A percentile compares a stretch with the other conserved stretches of the same genome.
These are phyloP conservation scores for Rhizoclosmatium sp. DNA, from an alignment of 192 early-diverging fungal species.

Conservation along the genomic window DNA sequence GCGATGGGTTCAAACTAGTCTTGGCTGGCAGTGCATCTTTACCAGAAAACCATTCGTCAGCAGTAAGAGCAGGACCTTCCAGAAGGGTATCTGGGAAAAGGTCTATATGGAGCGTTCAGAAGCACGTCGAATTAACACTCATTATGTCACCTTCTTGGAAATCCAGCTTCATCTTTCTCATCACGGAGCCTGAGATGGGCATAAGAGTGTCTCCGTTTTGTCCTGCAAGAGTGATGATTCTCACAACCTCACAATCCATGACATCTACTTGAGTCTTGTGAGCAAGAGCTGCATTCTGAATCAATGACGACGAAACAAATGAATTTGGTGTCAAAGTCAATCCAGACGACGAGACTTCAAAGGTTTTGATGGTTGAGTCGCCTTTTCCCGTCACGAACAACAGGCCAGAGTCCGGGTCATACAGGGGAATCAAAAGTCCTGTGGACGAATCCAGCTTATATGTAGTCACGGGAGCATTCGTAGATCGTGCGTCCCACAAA, in stretches of 20 bases:
- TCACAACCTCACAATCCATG: constrained; percentile 51
- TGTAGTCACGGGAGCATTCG: constrained; percentile 63
- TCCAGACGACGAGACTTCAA: constrained; percentile 54
- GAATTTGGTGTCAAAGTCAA: constrained; percentile 10
- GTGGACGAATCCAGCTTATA: constrained; percentile 71
- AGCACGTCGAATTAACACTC: background rate
- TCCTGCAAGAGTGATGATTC: constrained; percentile 59
- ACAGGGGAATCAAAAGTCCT: constrained; percentile 75
- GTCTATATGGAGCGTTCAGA: constrained; percentile 50
- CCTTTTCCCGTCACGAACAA: constrained; percentile 77
- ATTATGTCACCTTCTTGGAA: constrained; percentile 64
- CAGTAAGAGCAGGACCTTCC: constrained; percentile 55
- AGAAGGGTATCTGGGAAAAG: constrained; percentile 81
- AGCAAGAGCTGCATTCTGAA: constrained; percentile 69
- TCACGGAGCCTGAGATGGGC: constrained; percentile 74
- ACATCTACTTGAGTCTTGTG: constrained; percentile 77
- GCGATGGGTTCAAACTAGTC: constrained; percentile 9
- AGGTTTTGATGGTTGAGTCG: constrained; percentile 73
- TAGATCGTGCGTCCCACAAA: constrained; percentile 78
- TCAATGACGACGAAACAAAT: constrained; percentile 20
- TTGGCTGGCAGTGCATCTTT: constrained; percentile 15
- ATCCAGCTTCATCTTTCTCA: constrained; percentile 80
- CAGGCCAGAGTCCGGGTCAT: constrained; percentile 82
- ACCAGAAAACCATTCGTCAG: constrained; percentile 67
- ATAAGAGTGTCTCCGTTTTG: constrained; percentile 58